Evolutionary conservation across 306 rosid species (phyloP), one percentile per base, ranked within the genome.

Genomic region (Sicyos edulis): DNA sequence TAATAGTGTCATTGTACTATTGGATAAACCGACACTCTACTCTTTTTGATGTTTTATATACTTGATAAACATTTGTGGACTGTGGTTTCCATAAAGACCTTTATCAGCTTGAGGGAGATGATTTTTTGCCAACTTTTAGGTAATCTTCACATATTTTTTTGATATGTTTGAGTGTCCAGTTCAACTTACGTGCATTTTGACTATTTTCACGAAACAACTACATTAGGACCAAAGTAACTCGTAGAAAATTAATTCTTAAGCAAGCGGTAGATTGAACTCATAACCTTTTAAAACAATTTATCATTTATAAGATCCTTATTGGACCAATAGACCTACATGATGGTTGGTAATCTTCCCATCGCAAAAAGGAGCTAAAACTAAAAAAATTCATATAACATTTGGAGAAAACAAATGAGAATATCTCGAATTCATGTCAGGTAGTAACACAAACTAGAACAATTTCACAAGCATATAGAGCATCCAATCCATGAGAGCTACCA

Each of bases 371-470:
- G 14, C 49, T 17, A 21, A 62, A 63, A 62, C 10, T 26, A 64
- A 64, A 52, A 64, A 42, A 64, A 40, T 64, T 16, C 71, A 42
- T 15, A 19, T 16, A 34, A 65, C 29, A 42, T 42, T 65, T 3
- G 0, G 68, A 32, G 68, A 32, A 13, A 7, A 16, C 2, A 55
- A 55, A 60, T 60, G 1, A 4, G 15, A 32, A 60, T 16, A 60
- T 60, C 40, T 60, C 17, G 2, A 13, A 4, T 60, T 60, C 67
- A 29, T 32, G n/a, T 42, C 13, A 15, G 71, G 24, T 44, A 64
- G 26, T 29, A 10, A 47, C 72, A 45, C 34, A n/a, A 67, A 67
- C 8, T 67, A 44, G 72, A 67, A 20, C 55, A 22, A 67, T 66
- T 44, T 62, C 68, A 32, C 50, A 62, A 26, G 40, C 65, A 59